phyloP scores from a whole-genome alignment of 257 asterid genomes.

The Scutellaria minor region DNA sequence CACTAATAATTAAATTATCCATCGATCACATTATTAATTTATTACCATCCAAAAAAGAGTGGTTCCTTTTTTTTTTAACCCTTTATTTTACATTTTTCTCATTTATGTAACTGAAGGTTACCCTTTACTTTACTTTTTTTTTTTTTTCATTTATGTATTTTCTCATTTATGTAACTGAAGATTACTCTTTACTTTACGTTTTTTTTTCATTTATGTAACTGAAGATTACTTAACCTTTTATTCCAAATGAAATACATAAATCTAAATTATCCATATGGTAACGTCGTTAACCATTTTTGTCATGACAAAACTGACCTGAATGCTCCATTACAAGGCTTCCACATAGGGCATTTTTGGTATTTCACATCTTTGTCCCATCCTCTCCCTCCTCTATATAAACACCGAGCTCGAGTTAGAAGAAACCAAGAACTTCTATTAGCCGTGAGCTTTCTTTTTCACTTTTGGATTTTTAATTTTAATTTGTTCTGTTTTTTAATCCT shows the following conservation, averaged over 20 bases:
- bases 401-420: neutral
- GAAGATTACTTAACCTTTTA: neutral
- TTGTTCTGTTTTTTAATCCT: neutral
- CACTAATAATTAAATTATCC: too few species aligned
- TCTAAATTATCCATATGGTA: neutral
- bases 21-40: too few species aligned
- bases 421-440: neutral
- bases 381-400: too few species aligned
- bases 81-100: neutral
- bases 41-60: too few species aligned
- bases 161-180: too few species aligned
- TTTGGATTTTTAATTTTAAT: neutral
- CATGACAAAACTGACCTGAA: constrained; percentile 17
- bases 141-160: too few species aligned
- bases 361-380: neutral
- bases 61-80: too few species aligned
- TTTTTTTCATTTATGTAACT: too few species aligned
- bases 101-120: neutral
- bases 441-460: neutral
- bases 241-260: neutral
- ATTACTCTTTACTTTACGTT: too few species aligned
- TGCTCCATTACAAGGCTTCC: constrained; percentile 38
- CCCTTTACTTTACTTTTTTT: too few species aligned
- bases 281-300: constrained; percentile 36
- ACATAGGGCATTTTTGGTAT: constrained; percentile 38